Conservation (phyloP, 176 grass and related monocot species). For the Lolium rigidum region DNA sequence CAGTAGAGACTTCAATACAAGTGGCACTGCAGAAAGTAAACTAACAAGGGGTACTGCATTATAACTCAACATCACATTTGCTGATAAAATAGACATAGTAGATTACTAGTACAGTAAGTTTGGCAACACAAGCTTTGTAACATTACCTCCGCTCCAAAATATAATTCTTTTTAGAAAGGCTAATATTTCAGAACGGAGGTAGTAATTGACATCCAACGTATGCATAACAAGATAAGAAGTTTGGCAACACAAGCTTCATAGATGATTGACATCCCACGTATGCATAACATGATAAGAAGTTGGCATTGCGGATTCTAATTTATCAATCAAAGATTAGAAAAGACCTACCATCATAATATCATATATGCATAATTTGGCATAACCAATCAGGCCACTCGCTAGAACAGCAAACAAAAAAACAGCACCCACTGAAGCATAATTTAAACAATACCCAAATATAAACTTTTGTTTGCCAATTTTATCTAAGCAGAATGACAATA, state of each 20-base stretch:
- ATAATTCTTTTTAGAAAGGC: no score
- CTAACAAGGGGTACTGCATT: neutral
- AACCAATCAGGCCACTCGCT: neutral
- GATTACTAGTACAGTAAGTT: neutral
- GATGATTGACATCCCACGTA: neutral
- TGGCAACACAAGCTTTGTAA: neutral
- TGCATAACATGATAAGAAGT: neutral
- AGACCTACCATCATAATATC: neutral
- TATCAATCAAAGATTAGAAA: neutral
- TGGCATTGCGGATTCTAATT: neutral
- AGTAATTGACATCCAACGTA: neutral
- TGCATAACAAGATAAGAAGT: neutral
- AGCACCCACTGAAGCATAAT: neutral
- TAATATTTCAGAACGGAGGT: no score
- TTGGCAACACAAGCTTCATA: neutral
- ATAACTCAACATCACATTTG: conserved; percentile 8
- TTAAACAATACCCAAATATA: neutral
- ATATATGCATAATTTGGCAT: conserved; percentile 21
- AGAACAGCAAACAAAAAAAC: neutral
- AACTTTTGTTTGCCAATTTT: neutral
- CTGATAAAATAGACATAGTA: neutral
- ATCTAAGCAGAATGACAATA: conserved; percentile 4
- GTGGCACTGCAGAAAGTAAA: neutral
- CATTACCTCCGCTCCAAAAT: no score
- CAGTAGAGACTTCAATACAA: neutral